Base-by-base conservation (phyloP, 1,284 basidiomycete species). In the Irpex sp. region DNA sequence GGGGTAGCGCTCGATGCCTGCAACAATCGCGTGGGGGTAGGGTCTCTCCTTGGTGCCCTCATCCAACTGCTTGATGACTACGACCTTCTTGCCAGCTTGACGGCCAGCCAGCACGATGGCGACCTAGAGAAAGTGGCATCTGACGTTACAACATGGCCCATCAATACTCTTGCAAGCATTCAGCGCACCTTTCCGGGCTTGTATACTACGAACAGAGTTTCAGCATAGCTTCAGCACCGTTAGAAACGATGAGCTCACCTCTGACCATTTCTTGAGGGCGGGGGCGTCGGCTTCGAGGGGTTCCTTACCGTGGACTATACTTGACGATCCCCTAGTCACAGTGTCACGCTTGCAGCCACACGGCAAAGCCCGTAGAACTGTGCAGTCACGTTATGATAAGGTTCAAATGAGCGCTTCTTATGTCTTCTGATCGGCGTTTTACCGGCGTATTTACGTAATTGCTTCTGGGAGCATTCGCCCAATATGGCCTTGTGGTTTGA, bases 81-180 rank as follows among this genome's bases (percentile, higher is more conserved):
- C 93, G 69, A 94, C 93, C 82, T 95, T 95, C 81, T 91, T 92
- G 74, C 93, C 93, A 70, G 96, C 96, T 79, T 97, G 96, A 78
- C 96, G 94, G 76, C 96, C 96, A 80, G 94, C 92, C 77, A 98
- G 92, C 79, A 97, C 89, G 80, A 97, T 94, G 71, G 94, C 95
- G 73, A 97, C 92, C 91, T 63, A 48, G 38, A 21, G 49, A 52
- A 52, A 52, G 54, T 34, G 15, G 34, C 34, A 21, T 21, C 49
- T 17, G 31, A 36, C 5, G 54, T 56, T 56, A 56, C 17, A 56
- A 34, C 54, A 56, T 34, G 21, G 2, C 31, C 34, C 21, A 56
- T n/a, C 13, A 36, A 26, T 56, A 15, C 52, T 63, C 63, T 44
- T 36, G 15, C 54, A 60, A 31, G 19, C 8, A 31, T 36, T 63